phyloP scores from a whole-genome alignment of 1,139 yeast species.

The Magnusiomyces starmeri region DNA sequence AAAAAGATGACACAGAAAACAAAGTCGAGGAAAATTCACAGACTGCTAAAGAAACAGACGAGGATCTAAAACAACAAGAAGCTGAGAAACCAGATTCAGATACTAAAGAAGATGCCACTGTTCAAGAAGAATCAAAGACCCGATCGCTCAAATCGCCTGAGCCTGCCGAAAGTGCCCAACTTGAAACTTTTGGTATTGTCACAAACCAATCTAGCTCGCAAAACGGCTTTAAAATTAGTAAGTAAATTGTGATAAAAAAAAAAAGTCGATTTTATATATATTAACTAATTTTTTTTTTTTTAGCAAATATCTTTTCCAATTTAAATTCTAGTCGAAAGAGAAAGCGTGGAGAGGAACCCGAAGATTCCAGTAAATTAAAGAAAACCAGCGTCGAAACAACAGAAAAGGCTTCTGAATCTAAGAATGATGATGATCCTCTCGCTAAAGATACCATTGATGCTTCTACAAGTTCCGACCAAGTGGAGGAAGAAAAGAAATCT shows the following conservation, averaged over 20 bases:
- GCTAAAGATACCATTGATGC: too few relatives aligned
- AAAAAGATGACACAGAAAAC: too few relatives aligned
- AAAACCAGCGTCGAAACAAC: not conserved
- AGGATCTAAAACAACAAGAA: not conserved
- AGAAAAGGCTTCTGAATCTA: not conserved
- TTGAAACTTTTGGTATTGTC: not conserved
- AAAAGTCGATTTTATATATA: not conserved
- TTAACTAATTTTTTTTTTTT: not conserved
- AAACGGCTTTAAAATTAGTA: not conserved
- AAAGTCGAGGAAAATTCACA: not conserved
- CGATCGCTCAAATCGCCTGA: too few relatives aligned
- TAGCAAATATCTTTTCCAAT: not conserved
- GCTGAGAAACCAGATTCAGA: too few relatives aligned
- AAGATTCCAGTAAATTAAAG: not conserved
- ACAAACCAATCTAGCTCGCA: too few relatives aligned
- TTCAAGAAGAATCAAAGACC: too few relatives aligned
- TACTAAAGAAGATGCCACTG: slow-evolving; percentile 5
- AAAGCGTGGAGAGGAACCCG: slow-evolving; percentile 2
- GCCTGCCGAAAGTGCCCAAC: slow-evolving; percentile 6
- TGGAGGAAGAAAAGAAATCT: not conserved
- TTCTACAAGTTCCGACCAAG: too few relatives aligned
- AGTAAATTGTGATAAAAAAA: not conserved
- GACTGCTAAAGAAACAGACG: slow-evolving; percentile 5
- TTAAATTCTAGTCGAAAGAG: not conserved
- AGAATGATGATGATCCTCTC: slow-evolving; percentile 1